Evolutionary conservation across 495 filamentous ascomycete species (phyloP).

Genomic region (Neurospora sp.): DNA sequence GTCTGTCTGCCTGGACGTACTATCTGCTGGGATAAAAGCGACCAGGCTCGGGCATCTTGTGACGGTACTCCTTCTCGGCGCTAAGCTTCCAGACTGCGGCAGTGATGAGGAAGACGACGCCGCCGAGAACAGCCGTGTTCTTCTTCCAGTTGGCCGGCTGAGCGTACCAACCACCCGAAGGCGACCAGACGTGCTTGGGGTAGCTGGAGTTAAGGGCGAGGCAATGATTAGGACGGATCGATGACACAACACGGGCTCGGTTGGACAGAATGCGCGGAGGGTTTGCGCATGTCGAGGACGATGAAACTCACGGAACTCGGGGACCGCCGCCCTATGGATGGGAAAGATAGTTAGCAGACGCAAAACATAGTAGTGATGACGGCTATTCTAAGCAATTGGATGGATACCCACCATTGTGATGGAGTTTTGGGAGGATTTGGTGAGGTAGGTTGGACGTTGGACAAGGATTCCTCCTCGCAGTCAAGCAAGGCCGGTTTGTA

Average conservation of each 20-base stretch:
- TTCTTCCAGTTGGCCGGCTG: slow-evolving; percentile 89
- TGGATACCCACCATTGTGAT: slow-evolving; percentile 24
- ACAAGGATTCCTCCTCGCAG: not conserved
- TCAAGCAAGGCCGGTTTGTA: not conserved
- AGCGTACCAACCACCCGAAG: slow-evolving; percentile 92
- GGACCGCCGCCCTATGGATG: slow-evolving; percentile 55
- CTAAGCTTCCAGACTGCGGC: slow-evolving; percentile 69
- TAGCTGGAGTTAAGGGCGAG: slow-evolving; percentile 47
- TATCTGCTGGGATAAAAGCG: slow-evolving; percentile 94
- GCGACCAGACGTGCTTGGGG: slow-evolving; percentile 99
- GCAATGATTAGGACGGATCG: slow-evolving; percentile 3
- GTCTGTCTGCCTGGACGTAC: slow-evolving; percentile 44
- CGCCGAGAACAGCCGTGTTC: slow-evolving; percentile 80
- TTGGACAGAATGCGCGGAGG: not conserved
- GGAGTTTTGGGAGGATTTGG: not conserved
- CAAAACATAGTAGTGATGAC: not conserved
- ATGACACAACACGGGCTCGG: not conserved
- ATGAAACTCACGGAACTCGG: slow-evolving; percentile 75
- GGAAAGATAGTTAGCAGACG: not conserved
- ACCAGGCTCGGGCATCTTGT: slow-evolving; percentile 75
- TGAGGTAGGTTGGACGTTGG: slow-evolving; percentile 6
- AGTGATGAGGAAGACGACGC: slow-evolving; percentile 62
- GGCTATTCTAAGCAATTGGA: not conserved
- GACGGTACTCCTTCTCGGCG: slow-evolving; percentile 69
- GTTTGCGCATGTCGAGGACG: slow-evolving; percentile 4